Evolutionary conservation across 345 rosid species (phyloP), one percentile per base, ranked within the genome.

Genomic region (Geranium rotundifolium): DNA sequence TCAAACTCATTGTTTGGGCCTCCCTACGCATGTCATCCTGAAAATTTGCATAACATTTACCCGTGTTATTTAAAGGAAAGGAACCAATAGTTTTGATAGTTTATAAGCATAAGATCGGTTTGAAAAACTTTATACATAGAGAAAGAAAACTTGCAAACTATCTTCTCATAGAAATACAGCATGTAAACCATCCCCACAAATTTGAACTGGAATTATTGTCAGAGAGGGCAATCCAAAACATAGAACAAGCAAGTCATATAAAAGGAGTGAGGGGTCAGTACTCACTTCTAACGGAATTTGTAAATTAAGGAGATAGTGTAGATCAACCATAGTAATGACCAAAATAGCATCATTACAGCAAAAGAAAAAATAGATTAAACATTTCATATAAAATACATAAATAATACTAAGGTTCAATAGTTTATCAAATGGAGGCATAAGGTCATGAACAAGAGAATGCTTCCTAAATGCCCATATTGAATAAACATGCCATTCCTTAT

Each of bases 11-110:
- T 17, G 93, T 95, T 76, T 90, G 99, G 61, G 97, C 89, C 73
- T 95, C 97, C 71, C 95, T 78, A 31, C 95, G 89, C 54, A 95
- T 77, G 63, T 90, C 96, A 80, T 95, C 99, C 99, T 95, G 78
- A 46, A 46, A 37, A 46, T 46, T 46, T 0, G 12, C 52, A 46
- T 46, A 46, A 46, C 12, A 46, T 14, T 3, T 46, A 46, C 14
- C 41, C 16, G 12, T 46, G 15, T 10, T 7, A 9, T 46, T 46
- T 2, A 46, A 16, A 14, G 52, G 52, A 14, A 14, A 12, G 52
- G 16, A 46, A 46, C 14, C 52, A 10, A 3, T 46, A 3, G 15
- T 46, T 46, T 46, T 46, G 16, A 46, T 46, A 46, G 52, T 3
- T 46, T 12, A 46, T 14, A 46, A 46, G 12, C 12, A 46, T 46